A percentile compares a stretch with the other conserved stretches of the same genome.
These are phyloP conservation scores for Astrothelium macrocarpum DNA, from an alignment of 495 filamentous ascomycete genomes.

Conservation along the genomic window DNA sequence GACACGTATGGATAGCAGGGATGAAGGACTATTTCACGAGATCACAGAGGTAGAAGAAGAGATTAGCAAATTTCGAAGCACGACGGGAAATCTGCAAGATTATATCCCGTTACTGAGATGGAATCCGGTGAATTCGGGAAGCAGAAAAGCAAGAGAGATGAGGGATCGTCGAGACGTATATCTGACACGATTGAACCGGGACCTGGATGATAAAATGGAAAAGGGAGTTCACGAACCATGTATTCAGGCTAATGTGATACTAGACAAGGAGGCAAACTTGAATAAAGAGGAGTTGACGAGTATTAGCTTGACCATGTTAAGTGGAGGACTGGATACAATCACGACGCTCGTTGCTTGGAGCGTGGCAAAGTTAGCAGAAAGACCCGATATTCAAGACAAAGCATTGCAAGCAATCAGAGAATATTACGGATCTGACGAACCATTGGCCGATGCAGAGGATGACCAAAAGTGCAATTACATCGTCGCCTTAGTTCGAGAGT, in stretches of 20 bases:
- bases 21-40: constrained; percentile 51
- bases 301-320: constrained; percentile 55
- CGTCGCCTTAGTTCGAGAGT: constrained; percentile 49
- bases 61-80: constrained; percentile 49
- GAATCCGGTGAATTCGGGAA: constrained; percentile 45
- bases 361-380: constrained; percentile 46
- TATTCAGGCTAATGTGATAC: constrained; percentile 55
- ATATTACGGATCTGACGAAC: constrained; percentile 43
- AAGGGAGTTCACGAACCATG: constrained; percentile 52
- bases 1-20: constrained; percentile 44
- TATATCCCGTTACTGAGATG: constrained; percentile 52
- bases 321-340: constrained; percentile 54
- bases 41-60: constrained; percentile 55
- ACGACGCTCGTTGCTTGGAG: constrained; percentile 56
- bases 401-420: constrained; percentile 46
- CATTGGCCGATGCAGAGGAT: constrained; percentile 47
- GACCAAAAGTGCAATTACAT: constrained; percentile 55
- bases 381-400: constrained; percentile 51
- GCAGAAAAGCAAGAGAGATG: constrained; percentile 46
- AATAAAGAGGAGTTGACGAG: constrained; percentile 49
- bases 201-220: constrained; percentile 47
- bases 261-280: constrained; percentile 50
- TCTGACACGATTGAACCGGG: constrained; percentile 41
- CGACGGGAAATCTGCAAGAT: constrained; percentile 54
- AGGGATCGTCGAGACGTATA: constrained; percentile 52